These are phyloP conservation scores for Cucumis cinereus DNA, from an alignment of 306 rosid species.

Conservation along the genomic window DNA sequence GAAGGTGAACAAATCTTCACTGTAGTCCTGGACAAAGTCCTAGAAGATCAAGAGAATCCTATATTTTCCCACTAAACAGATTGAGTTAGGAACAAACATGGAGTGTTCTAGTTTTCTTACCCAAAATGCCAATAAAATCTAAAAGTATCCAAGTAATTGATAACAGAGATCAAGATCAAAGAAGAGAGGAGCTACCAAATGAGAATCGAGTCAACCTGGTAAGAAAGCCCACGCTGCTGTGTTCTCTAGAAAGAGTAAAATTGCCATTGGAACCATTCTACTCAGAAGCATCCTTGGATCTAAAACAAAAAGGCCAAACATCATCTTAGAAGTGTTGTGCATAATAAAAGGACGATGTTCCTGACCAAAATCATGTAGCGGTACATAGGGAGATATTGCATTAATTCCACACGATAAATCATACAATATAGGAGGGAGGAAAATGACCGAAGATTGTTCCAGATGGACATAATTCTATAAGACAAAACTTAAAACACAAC, in stretches of 20 bases:
- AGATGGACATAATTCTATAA: constrained; percentile 3
- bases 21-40: background rate
- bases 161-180: background rate
- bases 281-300: background rate
- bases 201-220: background rate
- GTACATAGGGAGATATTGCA: constrained; percentile 9
- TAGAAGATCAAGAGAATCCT: background rate
- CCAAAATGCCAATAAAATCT: background rate
- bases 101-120: background rate
- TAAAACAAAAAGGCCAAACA: background rate
- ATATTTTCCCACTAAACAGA: background rate
- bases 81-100: background rate
- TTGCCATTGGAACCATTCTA: background rate
- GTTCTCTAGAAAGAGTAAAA: background rate
- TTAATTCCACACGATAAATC: constrained; percentile 8
- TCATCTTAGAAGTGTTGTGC: background rate
- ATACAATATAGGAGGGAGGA: constrained; percentile 2
- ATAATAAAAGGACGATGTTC: background rate
- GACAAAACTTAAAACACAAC: constrained; percentile 4
- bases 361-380: constrained; percentile 1
- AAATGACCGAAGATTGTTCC: background rate
- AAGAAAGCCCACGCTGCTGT: background rate
- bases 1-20: background rate
- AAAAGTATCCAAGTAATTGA: background rate
- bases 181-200: background rate